These are phyloP conservation scores for Aureobasidium sp. DNA, from an alignment of 2,329 filamentous ascomycete species.

Conservation along the genomic window DNA sequence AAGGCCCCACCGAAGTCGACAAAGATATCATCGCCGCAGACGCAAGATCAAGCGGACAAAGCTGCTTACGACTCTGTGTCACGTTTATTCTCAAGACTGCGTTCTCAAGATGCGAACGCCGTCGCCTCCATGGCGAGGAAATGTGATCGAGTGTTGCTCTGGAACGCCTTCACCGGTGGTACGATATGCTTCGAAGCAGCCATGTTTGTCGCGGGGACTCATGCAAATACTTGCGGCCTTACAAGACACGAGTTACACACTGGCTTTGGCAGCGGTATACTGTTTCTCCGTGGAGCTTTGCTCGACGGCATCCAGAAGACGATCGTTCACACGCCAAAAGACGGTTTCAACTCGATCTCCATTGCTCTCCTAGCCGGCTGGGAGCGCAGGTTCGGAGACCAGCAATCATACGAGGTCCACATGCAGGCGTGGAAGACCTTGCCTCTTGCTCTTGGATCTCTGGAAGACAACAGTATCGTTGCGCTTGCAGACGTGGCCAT, in stretches of 20 bases:
- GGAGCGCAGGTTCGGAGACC: constrained; percentile 23
- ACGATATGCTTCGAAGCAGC: constrained; percentile 21
- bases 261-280: constrained; percentile 19
- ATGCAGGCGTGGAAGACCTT: constrained; percentile 20
- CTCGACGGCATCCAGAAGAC: constrained; percentile 20
- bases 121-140: constrained; percentile 19
- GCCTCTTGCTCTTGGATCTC: constrained; percentile 15
- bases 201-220: constrained; percentile 21
- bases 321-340: constrained; percentile 14
- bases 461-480: constrained; percentile 19
- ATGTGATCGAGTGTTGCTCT: constrained; percentile 19
- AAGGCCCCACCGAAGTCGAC: neutral
- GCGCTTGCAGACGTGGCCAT: constrained; percentile 20
- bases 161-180: constrained; percentile 19
- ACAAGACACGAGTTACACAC: constrained; percentile 9
- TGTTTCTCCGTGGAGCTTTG: constrained; percentile 20
- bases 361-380: constrained; percentile 23
- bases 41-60: neutral
- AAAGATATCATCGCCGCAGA: neutral
- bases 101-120: constrained; percentile 13
- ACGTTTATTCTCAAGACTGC: constrained; percentile 7
- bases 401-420: constrained; percentile 20
- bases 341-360: constrained; percentile 19
- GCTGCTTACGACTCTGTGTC: neutral
- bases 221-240: constrained; percentile 21